Conservation (phyloP, 2,329 filamentous ascomycete species). For the Aspergillus chevalieri region DNA sequence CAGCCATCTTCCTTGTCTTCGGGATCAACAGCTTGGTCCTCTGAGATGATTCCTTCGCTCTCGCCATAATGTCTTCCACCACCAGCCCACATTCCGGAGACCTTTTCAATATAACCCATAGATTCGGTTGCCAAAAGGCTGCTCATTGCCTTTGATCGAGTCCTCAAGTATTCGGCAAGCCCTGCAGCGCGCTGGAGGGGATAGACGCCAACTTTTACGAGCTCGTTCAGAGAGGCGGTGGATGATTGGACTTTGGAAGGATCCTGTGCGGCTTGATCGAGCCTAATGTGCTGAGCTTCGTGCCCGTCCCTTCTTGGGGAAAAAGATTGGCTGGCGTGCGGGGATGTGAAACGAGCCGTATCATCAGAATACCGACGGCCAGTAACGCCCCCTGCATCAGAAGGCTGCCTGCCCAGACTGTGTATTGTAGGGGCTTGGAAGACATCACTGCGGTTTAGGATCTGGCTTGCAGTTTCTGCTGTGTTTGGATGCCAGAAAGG, state of each 20-base stretch:
- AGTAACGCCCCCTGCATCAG: conserved; percentile 18
- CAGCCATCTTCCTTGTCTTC: conserved; percentile 52
- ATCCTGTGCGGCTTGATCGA: conserved; percentile 18
- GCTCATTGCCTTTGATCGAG: conserved; percentile 73
- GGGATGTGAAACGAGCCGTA: conserved; percentile 23
- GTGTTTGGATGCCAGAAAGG: conserved; percentile 65
- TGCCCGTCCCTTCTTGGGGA: conserved; percentile 7
- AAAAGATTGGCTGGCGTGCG: not conserved
- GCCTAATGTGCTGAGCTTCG: conserved; percentile 15
- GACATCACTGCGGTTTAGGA: conserved; percentile 77
- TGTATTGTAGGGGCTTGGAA: conserved; percentile 72
- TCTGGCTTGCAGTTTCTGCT: conserved; percentile 82
- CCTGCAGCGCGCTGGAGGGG: conserved; percentile 77
- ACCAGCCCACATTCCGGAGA: conserved; percentile 94
- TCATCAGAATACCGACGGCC: conserved; percentile 29
- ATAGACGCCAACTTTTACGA: conserved; percentile 61
- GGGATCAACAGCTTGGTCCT: conserved; percentile 54
- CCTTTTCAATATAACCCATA: conserved; percentile 94
- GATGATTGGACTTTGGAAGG: conserved; percentile 23
- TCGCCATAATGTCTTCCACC: conserved; percentile 84
- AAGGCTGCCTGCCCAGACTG: conserved; percentile 24
- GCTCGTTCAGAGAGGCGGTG: conserved; percentile 51
- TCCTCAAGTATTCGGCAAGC: conserved; percentile 75
- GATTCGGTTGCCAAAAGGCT: conserved; percentile 79
- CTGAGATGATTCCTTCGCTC: conserved; percentile 58